Evolutionary conservation across 1,284 basidiomycete species (phyloP).

Genomic region (Xanthoconium separans): DNA sequence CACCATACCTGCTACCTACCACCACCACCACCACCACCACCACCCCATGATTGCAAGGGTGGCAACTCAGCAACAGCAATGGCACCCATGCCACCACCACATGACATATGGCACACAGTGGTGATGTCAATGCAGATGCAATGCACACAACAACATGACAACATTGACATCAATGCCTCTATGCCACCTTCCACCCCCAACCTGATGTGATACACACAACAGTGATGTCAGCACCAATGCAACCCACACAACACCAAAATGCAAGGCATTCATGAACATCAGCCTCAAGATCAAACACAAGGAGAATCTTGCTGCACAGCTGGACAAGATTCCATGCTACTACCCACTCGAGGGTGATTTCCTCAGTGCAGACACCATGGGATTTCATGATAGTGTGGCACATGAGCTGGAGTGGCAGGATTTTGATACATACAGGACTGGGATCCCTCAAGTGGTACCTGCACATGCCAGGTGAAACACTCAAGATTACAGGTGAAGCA

Average conservation of each 20-base stretch:
- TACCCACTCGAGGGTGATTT: constrained; percentile 96
- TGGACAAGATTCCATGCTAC: constrained; percentile 88
- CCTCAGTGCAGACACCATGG: constrained; percentile 85
- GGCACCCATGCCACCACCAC: no score
- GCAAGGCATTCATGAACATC: constrained; percentile 79
- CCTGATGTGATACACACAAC: constrained; percentile 66
- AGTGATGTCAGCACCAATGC: no score
- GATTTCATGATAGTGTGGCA: constrained; percentile 88
- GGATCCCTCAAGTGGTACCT: constrained; percentile 85
- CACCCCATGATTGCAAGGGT: no score
- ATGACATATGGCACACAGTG: no score
- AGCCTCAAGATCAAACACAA: constrained; percentile 91
- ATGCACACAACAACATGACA: no score
- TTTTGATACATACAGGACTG: constrained; percentile 83
- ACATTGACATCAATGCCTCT: no score
- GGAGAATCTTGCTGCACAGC: constrained; percentile 90
- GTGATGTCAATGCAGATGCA: no score
- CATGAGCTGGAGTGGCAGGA: constrained; percentile 85
- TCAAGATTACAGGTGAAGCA: constrained; percentile 81
- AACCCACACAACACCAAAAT: no score
- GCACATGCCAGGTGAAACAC: constrained; percentile 85
- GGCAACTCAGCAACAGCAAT: no score
- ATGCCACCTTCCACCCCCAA: no score
- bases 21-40: no score
- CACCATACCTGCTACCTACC: no score